Percentiles rank a stretch among this genome's conserved stretches.
phyloP scores from a whole-genome alignment of 1,139 yeast species.

The Pichia sp. region DNA sequence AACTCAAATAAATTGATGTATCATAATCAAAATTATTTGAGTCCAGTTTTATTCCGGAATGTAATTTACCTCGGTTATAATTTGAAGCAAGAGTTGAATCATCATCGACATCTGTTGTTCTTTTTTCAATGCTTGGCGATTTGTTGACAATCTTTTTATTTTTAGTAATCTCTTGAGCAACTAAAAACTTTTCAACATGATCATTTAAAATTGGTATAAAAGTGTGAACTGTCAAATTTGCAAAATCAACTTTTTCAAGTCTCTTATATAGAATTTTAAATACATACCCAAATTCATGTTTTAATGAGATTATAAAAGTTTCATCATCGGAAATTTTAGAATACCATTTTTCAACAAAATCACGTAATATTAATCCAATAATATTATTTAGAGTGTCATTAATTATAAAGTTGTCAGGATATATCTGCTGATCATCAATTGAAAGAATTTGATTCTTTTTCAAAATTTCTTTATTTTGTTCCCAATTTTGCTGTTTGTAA shows the following conservation, averaged over 20 bases:
- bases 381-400: constrained; percentile 50
- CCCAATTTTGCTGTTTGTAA: constrained; percentile 4
- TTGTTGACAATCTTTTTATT: constrained; percentile 19
- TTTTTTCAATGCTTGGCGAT: neutral
- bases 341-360: constrained; percentile 67
- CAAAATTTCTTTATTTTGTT: neutral
- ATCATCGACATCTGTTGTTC: constrained; percentile 37
- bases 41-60: constrained; percentile 51
- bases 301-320: constrained; percentile 51
- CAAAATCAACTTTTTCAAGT: constrained; percentile 43
- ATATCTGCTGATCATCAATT: constrained; percentile 30
- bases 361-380: constrained; percentile 46
- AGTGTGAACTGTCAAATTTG: constrained; percentile 51
- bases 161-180: constrained; percentile 45
- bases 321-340: constrained; percentile 40
- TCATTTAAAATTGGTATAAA: constrained; percentile 61
- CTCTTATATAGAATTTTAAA: constrained; percentile 38
- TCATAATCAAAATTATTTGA: constrained; percentile 37
- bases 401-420: constrained; percentile 46
- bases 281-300: constrained; percentile 41
- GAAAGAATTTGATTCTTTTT: neutral
- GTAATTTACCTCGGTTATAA: constrained; percentile 53
- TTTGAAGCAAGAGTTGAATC: constrained; percentile 56
- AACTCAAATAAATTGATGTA: constrained; percentile 48
- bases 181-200: constrained; percentile 51